These are phyloP conservation scores for Xylariaceae sp. DNA, from an alignment of 2,329 filamentous ascomycete species.

Conservation along the genomic window DNA sequence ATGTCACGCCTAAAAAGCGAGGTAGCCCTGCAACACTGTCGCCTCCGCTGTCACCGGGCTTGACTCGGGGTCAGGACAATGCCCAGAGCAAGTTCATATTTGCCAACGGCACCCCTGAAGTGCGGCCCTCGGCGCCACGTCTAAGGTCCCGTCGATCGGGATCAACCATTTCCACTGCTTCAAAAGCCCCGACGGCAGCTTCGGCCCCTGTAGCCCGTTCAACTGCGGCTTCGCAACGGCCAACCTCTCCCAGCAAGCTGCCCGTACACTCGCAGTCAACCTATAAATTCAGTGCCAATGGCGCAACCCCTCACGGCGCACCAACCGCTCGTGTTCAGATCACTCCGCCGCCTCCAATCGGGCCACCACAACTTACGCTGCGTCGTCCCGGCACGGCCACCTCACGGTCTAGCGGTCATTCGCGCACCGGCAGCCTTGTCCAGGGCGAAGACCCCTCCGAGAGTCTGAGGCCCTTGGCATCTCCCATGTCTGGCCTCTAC, in stretches of 20 bases:
- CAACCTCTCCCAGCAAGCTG: conserved; percentile 47
- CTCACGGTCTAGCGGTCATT: conserved; percentile 34
- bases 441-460: conserved; percentile 20
- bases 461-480: conserved; percentile 26
- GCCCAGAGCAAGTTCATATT: conserved; percentile 66
- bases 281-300: conserved; percentile 17
- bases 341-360: conserved; percentile 34
- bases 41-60: conserved; percentile 27
- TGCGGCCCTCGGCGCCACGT: conserved; percentile 33
- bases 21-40: conserved; percentile 31
- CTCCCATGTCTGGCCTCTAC: conserved; percentile 26
- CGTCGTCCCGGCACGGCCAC: conserved; percentile 41
- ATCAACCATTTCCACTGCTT: conserved; percentile 42
- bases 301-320: conserved; percentile 17
- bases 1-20: conserved; percentile 34
- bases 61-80: conserved; percentile 33
- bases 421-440: conserved; percentile 36
- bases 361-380: conserved; percentile 31
- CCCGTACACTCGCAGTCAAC: conserved; percentile 21
- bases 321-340: conserved; percentile 28
- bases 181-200: conserved; percentile 28
- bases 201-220: conserved; percentile 30
- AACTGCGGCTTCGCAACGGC: conserved; percentile 37
- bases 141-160: conserved; percentile 36
- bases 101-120: conserved; percentile 58